Conservation (phyloP, 2,329 filamentous ascomycete species). For the Aureobasidium sp. region DNA sequence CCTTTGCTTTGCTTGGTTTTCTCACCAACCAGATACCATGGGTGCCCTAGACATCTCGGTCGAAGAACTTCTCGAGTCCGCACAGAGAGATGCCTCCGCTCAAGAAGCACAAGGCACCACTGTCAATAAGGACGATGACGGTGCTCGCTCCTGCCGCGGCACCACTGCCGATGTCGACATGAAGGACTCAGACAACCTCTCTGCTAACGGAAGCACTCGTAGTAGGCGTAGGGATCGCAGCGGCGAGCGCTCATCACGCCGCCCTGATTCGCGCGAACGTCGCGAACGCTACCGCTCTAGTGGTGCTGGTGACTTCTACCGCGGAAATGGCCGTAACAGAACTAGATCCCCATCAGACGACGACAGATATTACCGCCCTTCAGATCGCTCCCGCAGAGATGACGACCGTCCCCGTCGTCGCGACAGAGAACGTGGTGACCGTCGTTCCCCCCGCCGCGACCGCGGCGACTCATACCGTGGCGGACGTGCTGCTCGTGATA, state of each 20-base stretch:
- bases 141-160: neutral
- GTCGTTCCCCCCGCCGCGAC: conserved; percentile 41
- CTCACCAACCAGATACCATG: conserved; percentile 12
- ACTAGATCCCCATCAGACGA: conserved; percentile 28
- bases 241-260: conserved; percentile 15
- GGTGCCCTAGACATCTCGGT: conserved; percentile 37
- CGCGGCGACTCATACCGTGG: conserved; percentile 58
- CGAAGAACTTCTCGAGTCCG: conserved; percentile 78
- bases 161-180: conserved; percentile 2
- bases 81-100: conserved; percentile 13
- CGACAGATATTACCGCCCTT: conserved; percentile 32
- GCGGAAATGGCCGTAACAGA: conserved; percentile 24
- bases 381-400: conserved; percentile 39
- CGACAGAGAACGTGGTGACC: conserved; percentile 30
- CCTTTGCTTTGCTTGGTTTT: neutral
- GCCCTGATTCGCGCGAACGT: conserved; percentile 13
- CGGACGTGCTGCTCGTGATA: conserved; percentile 49
- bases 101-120: conserved; percentile 46
- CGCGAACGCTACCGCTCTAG: conserved; percentile 16
- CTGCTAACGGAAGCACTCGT: conserved; percentile 29
- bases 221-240: conserved; percentile 21
- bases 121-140: conserved; percentile 29
- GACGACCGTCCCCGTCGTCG: conserved; percentile 49
- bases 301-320: conserved; percentile 30
- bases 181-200: conserved; percentile 24